Conservation (phyloP, 805 yeast genomes). For the Kodamaea fukazawae region DNA sequence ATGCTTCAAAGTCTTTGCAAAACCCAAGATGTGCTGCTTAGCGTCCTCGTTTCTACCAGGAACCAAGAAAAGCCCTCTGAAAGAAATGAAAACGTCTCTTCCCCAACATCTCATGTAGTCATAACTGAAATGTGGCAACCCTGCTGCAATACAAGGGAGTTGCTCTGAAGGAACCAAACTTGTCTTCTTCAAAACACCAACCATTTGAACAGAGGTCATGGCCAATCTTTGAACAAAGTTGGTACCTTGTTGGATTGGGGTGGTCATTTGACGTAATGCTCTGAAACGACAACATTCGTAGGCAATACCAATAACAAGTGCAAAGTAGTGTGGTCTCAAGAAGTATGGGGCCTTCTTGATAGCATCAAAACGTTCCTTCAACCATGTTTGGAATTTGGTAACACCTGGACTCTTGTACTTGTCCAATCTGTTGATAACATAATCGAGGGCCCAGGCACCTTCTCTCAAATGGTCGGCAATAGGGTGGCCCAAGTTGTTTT, state of each 20-base stretch:
- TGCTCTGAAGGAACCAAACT: constrained; percentile 64
- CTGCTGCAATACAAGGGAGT: constrained; percentile 87
- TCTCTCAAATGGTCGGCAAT: constrained; percentile 73
- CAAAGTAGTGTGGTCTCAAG: constrained; percentile 83
- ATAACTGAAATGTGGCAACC: constrained; percentile 88
- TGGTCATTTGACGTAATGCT: constrained; percentile 57
- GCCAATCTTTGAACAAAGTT: constrained; percentile 77
- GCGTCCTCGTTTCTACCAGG: constrained; percentile 82
- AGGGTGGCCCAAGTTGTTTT: constrained; percentile 82
- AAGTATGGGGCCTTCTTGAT: constrained; percentile 71
- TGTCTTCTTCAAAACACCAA: constrained; percentile 68
- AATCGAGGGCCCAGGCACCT: constrained; percentile 90
- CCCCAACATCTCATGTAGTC: constrained; percentile 99
- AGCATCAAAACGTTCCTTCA: constrained; percentile 58
- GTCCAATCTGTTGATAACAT: constrained; percentile 57
- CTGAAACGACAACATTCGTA: constrained; percentile 77
- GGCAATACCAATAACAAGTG: constrained; percentile 74
- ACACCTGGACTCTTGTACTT: constrained; percentile 53
- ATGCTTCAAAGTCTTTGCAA: constrained; percentile 89
- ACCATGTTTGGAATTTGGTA: constrained; percentile 63
- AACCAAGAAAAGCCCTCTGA: constrained; percentile 75
- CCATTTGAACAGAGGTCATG: constrained; percentile 82
- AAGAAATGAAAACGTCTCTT: constrained; percentile 86
- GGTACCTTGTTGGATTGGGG: constrained; percentile 57
- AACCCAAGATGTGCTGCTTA: constrained; percentile 73